Evolutionary conservation across 495 filamentous ascomycete genomes (phyloP), one percentile per base, ranked within the genome.

Genomic region (Rostrohypoxylon terebratum): DNA sequence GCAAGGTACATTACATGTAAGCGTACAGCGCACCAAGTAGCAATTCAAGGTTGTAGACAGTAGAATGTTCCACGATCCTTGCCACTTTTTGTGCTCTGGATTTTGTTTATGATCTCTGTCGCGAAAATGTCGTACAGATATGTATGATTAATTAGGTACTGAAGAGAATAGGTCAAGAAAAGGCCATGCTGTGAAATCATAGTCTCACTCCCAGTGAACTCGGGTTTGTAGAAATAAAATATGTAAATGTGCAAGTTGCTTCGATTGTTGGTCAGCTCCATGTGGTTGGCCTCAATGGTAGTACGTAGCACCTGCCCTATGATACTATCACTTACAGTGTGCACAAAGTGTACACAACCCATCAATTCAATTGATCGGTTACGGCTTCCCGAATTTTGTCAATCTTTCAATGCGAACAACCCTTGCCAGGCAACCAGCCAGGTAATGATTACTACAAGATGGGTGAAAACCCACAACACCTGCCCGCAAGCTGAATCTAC

Each of bases 61-160:
- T 63, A 74, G 66, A 74, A 74, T 74, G 48, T 74, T 74, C 71
- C 28, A 67, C 48, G 44, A 74, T 38, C 66, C 66, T 51, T 48
- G 71, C 57, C 40, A 53, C 47, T 58, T 63, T 33, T 66, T 54
- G 38, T 59, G 34, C 4, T 44, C 33, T 45, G 57, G 18, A 34
- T 50, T 48, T 28, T 62, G 31, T 16, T 66, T 23, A 21, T 50
- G 1, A 9, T 31, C 16, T 42, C 13, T 42, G 36, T 73, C 31
- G 25, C 60, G 53, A n/a, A 33, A 57, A 55, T 1, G 63, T 71
- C 33, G 23, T 61, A 55, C 63, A 25, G 58, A 62, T 59, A 51
- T 44, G 63, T 40, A 51, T 38, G 50, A 62, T 72, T 51, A 44
- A 54, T 63, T 61, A n/a, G n/a, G n/a, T n/a, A 50, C 50, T 38